These are phyloP conservation scores for Diatrype stigma DNA, from an alignment of 2,329 filamentous ascomycete species.

Conservation along the genomic window DNA sequence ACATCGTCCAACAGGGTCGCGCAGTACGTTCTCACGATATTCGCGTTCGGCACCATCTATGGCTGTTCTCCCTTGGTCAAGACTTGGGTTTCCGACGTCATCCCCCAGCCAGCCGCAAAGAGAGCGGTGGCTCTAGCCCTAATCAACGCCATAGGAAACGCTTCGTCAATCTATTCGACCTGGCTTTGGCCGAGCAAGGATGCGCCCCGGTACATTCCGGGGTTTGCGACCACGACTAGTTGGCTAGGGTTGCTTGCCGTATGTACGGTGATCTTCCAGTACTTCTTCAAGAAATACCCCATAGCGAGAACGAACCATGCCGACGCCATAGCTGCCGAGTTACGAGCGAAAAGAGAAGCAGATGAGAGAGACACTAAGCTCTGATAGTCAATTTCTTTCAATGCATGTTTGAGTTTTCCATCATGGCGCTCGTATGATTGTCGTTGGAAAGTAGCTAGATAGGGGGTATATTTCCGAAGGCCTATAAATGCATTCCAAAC, in stretches of 20 bases:
- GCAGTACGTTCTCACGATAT: constrained; percentile 21
- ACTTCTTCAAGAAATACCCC: constrained; percentile 13
- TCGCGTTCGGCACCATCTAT: constrained; percentile 24
- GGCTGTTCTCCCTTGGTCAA: constrained; percentile 21
- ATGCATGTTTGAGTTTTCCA: background rate
- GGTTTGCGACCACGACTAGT: constrained; percentile 11
- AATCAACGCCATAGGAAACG: constrained; percentile 11
- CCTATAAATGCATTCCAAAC: too few relatives aligned
- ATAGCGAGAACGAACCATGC: background rate
- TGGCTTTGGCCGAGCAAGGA: constrained; percentile 7
- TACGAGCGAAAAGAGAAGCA: constrained; percentile 2
- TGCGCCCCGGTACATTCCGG: constrained; percentile 5
- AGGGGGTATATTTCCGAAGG: too few relatives aligned
- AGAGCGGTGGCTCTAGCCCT: constrained; percentile 8
- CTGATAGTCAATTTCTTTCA: background rate
- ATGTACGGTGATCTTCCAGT: constrained; percentile 6
- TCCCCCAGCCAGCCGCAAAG: constrained; percentile 15
- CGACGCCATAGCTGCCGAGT: constrained; percentile 3
- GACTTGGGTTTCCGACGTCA: constrained; percentile 17
- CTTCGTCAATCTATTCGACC: constrained; percentile 8
- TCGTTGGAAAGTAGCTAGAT: too few relatives aligned
- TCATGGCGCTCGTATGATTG: too few relatives aligned
- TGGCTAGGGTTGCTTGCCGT: constrained; percentile 13
- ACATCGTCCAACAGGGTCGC: constrained; percentile 9
- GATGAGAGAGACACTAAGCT: background rate